Percentiles rank a stretch among this genome's conserved stretches.
Evolutionary conservation across 179 eudicot species (phyloP).

Genomic region (Beta lomatogona): DNA sequence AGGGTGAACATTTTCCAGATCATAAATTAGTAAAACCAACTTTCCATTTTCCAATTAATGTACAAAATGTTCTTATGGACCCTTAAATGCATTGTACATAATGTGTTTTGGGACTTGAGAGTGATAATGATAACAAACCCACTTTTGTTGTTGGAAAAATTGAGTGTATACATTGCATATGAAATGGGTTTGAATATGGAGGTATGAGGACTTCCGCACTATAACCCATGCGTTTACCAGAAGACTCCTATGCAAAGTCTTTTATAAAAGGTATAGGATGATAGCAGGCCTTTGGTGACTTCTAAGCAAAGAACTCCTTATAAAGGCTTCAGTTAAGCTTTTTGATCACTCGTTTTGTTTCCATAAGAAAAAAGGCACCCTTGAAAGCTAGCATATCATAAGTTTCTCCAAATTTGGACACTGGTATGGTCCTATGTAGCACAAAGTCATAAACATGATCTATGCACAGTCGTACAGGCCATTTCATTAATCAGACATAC

Average conservation of each 20-base stretch:
- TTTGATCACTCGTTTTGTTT: slow-evolving; percentile 9
- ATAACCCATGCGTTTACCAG: slow-evolving; percentile 21
- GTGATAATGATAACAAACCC: neutral
- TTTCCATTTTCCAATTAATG: neutral
- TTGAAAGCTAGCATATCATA: slow-evolving; percentile 24
- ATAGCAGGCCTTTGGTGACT: slow-evolving; percentile 20
- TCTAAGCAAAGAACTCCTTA: slow-evolving; percentile 30
- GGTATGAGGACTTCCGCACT: neutral
- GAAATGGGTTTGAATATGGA: neutral
- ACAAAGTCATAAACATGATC: slow-evolving; percentile 17
- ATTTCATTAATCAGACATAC: slow-evolving; percentile 21
- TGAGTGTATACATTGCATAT: slow-evolving; percentile 17
- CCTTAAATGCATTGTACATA: neutral
- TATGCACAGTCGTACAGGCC: slow-evolving; percentile 1
- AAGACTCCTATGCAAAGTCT: slow-evolving; percentile 8
- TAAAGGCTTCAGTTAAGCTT: slow-evolving; percentile 8
- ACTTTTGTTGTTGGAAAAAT: no score
- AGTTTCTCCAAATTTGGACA: slow-evolving; percentile 13
- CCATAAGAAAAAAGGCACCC: slow-evolving; percentile 7
- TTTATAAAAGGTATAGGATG: slow-evolving; percentile 4
- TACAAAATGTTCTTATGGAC: neutral
- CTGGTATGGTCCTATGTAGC: slow-evolving; percentile 10
- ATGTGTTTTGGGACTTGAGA: no score
- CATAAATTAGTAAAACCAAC: neutral
- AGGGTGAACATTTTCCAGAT: no score